Evolutionary conservation across 1,139 yeast species (phyloP).

Genomic region (Diutina rugosa): DNA sequence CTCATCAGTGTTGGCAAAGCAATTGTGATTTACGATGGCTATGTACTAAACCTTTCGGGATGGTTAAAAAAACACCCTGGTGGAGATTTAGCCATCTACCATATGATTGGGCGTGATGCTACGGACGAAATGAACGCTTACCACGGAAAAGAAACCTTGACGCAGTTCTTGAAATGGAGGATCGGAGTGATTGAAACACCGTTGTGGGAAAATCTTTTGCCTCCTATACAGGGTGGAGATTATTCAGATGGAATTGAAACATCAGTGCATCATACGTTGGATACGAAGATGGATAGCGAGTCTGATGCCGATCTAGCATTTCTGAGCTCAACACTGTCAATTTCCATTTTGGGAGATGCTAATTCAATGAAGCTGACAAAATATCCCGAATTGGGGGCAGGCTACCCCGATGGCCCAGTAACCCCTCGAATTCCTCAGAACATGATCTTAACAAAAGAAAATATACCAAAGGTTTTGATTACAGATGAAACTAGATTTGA

Average conservation of each 20-base stretch:
- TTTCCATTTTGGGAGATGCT: background rate
- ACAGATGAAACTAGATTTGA: background rate
- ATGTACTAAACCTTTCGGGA: constrained; percentile 49
- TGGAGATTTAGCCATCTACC: constrained; percentile 73
- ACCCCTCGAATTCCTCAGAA: constrained; percentile 40
- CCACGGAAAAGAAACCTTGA: constrained; percentile 48
- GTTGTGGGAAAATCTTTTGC: constrained; percentile 62
- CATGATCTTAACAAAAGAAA: constrained; percentile 21
- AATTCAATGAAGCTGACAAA: background rate
- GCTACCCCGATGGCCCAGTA: constrained; percentile 25
- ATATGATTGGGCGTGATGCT: constrained; percentile 82
- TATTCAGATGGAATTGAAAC: constrained; percentile 8
- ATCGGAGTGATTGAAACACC: constrained; percentile 46
- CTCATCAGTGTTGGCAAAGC: constrained; percentile 57
- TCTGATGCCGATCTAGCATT: background rate
- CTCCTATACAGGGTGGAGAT: constrained; percentile 81
- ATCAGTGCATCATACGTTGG: background rate
- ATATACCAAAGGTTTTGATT: constrained; percentile 18
- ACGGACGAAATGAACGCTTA: constrained; percentile 84
- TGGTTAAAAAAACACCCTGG: constrained; percentile 82
- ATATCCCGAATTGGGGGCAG: constrained; percentile 10
- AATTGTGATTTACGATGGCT: constrained; percentile 50
- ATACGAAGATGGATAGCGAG: background rate
- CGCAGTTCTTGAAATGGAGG: constrained; percentile 37
- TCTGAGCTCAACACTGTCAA: background rate